Evolutionary conservation across 768 basidiomycete species (phyloP), one percentile per base, ranked within the genome.

Genomic region (Lentinula sp.): DNA sequence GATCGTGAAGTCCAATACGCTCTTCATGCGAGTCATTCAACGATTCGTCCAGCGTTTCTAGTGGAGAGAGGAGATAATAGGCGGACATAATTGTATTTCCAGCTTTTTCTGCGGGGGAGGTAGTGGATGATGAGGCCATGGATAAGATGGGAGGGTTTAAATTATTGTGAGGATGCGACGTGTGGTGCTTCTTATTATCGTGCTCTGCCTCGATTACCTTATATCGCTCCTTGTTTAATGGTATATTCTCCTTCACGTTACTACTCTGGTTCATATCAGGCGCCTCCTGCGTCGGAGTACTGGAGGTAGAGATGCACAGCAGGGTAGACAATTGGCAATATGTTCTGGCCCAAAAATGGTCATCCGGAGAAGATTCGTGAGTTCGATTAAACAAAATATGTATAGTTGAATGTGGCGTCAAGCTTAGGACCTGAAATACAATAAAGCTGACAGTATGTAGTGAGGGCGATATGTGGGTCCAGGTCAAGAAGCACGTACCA

Each of bases 41-140:
- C 3, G 84, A 82, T 62, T 78, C 77, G 8, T 76, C 57, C 42
- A 88, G 74, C 10, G 79, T 81, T 49, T 76, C 71, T 15, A 84
- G 64, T 46, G 80, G 73, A 1, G 83, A 80, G 23, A 67, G 67
- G 62, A 63, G 45, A 18, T 42, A 28, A 42, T 56, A 13, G 7
- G 33, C 32, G 32, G 43, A 55, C 73, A 75, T 10, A 59, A 33
- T 5, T 64, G 58, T 36, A 51, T 66, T 52, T 62, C 62, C 50
- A 63, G 59, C 13, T n/a, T 6, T 41, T 20, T 56, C 42, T 43
- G 16, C 16, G 15, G 16, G n/a, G 66, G 65, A 59, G 64, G 45
- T 56, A 57, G 39, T 53, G 37, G 50, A 58, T n/a, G 59, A 55
- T 9, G 61, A 45, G 45, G n/a, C 35, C 51, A 54, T 61, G 10